Percentiles rank a stretch among this genome's conserved stretches.
Conservation (phyloP, 441 rosid genomes). For the Daphne laureola region DNA sequence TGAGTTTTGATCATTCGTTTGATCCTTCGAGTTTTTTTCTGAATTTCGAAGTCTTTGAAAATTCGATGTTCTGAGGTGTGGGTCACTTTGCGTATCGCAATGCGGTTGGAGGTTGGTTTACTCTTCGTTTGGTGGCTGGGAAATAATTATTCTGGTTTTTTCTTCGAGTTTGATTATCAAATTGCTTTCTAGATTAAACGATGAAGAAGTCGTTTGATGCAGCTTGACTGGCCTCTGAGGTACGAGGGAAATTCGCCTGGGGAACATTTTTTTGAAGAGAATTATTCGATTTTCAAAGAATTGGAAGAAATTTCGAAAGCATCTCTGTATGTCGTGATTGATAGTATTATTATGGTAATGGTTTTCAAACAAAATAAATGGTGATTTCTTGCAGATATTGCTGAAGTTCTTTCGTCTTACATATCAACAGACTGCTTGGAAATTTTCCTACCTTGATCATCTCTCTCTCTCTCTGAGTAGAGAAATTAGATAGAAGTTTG, state of each 20-base stretch:
- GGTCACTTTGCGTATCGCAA: constrained; percentile 15
- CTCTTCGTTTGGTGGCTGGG: constrained; percentile 20
- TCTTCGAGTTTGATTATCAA: not conserved
- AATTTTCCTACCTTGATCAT: too few relatives aligned
- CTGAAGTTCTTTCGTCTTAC: too few relatives aligned
- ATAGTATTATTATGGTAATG: not conserved
- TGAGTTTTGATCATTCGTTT: constrained; percentile 18
- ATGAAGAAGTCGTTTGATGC: constrained; percentile 3
- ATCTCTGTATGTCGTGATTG: not conserved
- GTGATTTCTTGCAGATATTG: too few relatives aligned
- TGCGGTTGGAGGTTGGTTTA: constrained; percentile 24
- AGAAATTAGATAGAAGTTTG: too few relatives aligned
- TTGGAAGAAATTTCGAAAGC: not conserved
- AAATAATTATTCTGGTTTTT: constrained; percentile 1
- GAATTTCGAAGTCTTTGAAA: not conserved
- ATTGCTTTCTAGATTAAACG: not conserved
- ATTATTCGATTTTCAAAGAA: not conserved
- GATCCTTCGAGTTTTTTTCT: not conserved
- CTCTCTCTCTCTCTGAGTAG: too few relatives aligned
- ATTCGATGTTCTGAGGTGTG: constrained; percentile 8
- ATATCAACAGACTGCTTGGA: too few relatives aligned
- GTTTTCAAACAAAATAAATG: not conserved
- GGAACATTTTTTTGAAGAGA: not conserved
- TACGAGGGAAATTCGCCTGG: not conserved
- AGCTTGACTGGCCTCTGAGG: not conserved